Base-by-base conservation (phyloP, 306 rosid species). In the Astragalus glycyphyllos region DNA sequence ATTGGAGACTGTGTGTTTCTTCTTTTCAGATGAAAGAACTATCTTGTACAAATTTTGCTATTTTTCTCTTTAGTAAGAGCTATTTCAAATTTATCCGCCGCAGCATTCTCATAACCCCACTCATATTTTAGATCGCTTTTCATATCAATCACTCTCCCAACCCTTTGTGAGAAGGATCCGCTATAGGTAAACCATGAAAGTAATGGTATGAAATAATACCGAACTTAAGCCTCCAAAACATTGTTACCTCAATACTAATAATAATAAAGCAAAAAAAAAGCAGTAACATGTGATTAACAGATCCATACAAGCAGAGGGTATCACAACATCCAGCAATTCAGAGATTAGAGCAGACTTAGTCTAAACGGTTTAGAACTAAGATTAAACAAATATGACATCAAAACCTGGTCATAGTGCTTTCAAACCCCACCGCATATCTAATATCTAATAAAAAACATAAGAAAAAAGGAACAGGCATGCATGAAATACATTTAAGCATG, bases 401-500 rank as follows among this genome's bases (percentile, higher is more conserved):
- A 72, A 71, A 58, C 34, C 13, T 14, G 35, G 35, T 10, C 37
- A 47, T 6, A 8, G 11, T 12, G 14, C 40, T 26, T 31, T 31
- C 58, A 11, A 51, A 34, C 42, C 31, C 66, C 66, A 65, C 60
- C 8, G 58, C 60, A 42, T 41, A 63, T 31, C 42, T 4, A 48
- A 51, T 62, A 58, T n/a, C n/a, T n/a, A n/a, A n/a, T n/a, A n/a
- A 40, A 44, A 40, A 38, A 37, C 50, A 71, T n/a, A 29, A 64
- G 40, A 6, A 58, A 54, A 26, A 47, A 48, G 31, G 35, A 13
- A 53, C 37, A 77, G 54, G 38, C 61, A 77, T 47, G 38, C 61
- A 77, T 47, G 69, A 57, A 58, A 53, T 70, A 60, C 5, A 26
- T 51, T 37, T 32, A 49, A 57, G 42, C 62, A 29, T 6, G 63